These are phyloP conservation scores for Sporothrix luriei DNA, from an alignment of 2,329 filamentous ascomycete genomes.

Conservation along the genomic window DNA sequence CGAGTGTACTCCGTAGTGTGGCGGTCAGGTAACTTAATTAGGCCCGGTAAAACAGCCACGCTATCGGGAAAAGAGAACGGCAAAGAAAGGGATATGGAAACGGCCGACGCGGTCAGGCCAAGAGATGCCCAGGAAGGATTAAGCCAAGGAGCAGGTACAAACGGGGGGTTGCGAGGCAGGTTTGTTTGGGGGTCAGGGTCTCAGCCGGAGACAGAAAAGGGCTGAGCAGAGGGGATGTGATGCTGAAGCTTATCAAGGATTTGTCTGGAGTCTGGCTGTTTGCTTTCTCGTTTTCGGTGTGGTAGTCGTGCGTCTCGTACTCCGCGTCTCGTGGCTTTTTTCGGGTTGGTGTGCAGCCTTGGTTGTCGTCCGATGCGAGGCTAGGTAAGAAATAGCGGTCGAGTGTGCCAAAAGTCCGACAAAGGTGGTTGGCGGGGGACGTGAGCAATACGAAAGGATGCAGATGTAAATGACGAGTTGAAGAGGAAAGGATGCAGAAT, in stretches of 20 bases:
- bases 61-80: constrained; percentile 7
- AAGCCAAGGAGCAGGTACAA: not conserved
- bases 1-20: not conserved
- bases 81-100: not conserved
- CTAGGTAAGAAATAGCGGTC: constrained; percentile 8
- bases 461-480: not conserved
- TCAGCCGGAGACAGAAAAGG: constrained; percentile 8
- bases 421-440: not conserved
- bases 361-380: not conserved
- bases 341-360: constrained; percentile 16
- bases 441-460: constrained; percentile 23
- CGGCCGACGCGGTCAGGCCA: constrained; percentile 3
- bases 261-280: not conserved
- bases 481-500: constrained; percentile 10
- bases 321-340: not conserved
- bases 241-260: not conserved
- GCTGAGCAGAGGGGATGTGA: constrained; percentile 9
- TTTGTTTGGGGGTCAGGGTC: not conserved
- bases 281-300: constrained; percentile 4
- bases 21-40: not conserved
- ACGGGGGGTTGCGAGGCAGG: constrained; percentile 17
- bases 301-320: not conserved
- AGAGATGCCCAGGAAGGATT: not conserved
- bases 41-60: constrained; percentile 12
- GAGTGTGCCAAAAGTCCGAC: constrained; percentile 12